These are phyloP conservation scores for Leccinum solheimii DNA, from an alignment of 1,284 basidiomycete genomes.

Conservation along the genomic window DNA sequence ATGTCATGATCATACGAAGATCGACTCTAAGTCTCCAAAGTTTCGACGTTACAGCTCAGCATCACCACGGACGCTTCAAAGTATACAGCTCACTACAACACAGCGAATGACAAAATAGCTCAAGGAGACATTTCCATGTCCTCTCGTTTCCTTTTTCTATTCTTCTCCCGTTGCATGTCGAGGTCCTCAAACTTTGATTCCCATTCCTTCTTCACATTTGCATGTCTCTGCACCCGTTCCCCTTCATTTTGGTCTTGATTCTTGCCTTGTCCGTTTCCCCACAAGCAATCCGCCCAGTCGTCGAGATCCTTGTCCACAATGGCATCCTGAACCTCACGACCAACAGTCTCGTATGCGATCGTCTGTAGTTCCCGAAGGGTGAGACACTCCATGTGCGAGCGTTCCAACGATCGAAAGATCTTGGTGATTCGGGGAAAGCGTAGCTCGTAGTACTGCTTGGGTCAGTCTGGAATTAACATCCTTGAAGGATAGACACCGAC, in stretches of 20 bases:
- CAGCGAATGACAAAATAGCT: conserved; percentile 3
- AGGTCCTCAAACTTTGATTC: conserved; percentile 29
- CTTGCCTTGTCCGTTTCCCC: conserved; percentile 24
- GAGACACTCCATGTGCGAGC: conserved; percentile 60
- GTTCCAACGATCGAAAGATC: conserved; percentile 57
- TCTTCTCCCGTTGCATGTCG: conserved; percentile 19
- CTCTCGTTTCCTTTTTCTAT: conserved; percentile 7
- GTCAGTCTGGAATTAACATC: too few relatives aligned
- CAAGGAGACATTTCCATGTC: conserved; percentile 34
- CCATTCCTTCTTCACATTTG: conserved; percentile 27
- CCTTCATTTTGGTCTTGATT: conserved; percentile 11
- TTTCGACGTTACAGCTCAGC: not conserved
- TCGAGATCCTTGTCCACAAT: conserved; percentile 32
- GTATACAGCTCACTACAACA: not conserved
- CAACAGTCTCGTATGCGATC: conserved; percentile 52
- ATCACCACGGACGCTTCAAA: not conserved
- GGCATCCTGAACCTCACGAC: conserved; percentile 43
- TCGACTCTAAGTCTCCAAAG: too few relatives aligned
- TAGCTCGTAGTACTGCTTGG: too few relatives aligned
- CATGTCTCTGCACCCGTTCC: conserved; percentile 16
- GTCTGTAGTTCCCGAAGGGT: conserved; percentile 48
- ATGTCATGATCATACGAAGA: not conserved
- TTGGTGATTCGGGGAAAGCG: conserved; percentile 56
- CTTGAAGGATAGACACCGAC: too few relatives aligned
- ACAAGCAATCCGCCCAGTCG: conserved; percentile 28